Evolutionary conservation across 1,284 basidiomycete species (phyloP).

Genomic region (Trametes pubescens): DNA sequence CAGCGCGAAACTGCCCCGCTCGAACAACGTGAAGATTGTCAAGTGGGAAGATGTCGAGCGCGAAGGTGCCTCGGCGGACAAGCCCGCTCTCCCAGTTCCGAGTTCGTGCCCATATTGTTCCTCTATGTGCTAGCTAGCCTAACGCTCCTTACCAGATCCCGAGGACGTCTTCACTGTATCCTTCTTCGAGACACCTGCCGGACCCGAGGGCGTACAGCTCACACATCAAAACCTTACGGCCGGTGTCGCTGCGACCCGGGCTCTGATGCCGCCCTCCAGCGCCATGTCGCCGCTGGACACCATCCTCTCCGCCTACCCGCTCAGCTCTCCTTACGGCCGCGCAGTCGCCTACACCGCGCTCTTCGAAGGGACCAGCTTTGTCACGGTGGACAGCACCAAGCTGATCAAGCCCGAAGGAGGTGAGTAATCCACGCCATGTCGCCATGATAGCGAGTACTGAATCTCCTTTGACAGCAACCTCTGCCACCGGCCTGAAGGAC

Average conservation of each 20-base stretch:
- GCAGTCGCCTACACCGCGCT: constrained; percentile 78
- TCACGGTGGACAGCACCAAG: constrained; percentile 65
- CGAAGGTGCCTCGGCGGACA: constrained; percentile 59
- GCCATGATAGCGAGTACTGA: background rate
- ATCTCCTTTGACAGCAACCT: constrained; percentile 3
- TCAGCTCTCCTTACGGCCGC: constrained; percentile 77
- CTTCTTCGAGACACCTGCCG: constrained; percentile 62
- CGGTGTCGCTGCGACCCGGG: constrained; percentile 75
- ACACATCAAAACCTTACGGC: constrained; percentile 84
- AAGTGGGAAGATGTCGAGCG: constrained; percentile 72
- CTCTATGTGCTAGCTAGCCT: constrained; percentile 2
- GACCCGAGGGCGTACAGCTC: constrained; percentile 66
- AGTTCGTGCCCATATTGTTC: constrained; percentile 46
- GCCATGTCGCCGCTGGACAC: constrained; percentile 74
- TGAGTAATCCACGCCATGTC: constrained; percentile 37
- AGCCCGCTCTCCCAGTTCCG: constrained; percentile 55
- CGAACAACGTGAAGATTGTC: constrained; percentile 60
- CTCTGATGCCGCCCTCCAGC: constrained; percentile 69
- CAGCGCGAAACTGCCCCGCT: constrained; percentile 48
- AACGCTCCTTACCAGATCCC: constrained; percentile 51
- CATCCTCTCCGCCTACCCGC: constrained; percentile 72
- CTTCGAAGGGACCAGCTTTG: constrained; percentile 75
- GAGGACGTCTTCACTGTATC: constrained; percentile 71
- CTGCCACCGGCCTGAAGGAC: constrained; percentile 50
- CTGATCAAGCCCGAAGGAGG: constrained; percentile 56